Conservation (phyloP, 495 filamentous ascomycete genomes). For the Aspergillus bridgeri region DNA sequence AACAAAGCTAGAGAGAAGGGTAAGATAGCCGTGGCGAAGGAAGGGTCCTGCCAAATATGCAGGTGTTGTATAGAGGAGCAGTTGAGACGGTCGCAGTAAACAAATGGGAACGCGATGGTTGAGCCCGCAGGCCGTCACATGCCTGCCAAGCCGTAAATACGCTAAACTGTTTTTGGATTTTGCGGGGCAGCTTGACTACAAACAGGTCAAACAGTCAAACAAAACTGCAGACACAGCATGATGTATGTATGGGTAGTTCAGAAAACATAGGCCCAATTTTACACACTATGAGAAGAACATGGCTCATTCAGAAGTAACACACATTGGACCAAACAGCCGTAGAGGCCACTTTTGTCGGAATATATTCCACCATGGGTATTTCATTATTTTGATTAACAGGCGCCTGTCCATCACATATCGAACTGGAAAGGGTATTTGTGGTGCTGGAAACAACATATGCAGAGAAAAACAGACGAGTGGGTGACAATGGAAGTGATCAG, state of each 20-base stretch:
- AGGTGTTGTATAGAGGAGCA: neutral
- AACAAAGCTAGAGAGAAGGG: neutral
- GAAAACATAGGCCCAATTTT: neutral
- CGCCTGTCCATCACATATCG: neutral
- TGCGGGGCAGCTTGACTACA: no score
- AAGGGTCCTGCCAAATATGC: neutral
- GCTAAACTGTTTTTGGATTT: conserved; percentile 12
- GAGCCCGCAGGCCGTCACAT: conserved; percentile 13
- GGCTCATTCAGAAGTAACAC: neutral
- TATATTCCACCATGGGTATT: neutral
- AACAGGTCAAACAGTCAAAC: no score
- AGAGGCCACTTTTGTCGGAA: neutral
- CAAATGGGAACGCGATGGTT: conserved; percentile 3
- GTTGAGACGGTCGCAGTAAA: neutral
- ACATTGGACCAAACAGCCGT: neutral
- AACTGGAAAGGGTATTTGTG: neutral
- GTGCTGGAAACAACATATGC: neutral
- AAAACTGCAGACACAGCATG: no score
- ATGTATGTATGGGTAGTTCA: neutral
- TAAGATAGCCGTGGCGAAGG: neutral
- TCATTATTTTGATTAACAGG: neutral
- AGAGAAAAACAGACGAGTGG: neutral
- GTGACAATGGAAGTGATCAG: neutral
- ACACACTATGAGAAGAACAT: neutral
- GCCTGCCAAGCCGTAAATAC: neutral